phyloP scores from a whole-genome alignment of 768 basidiomycete species.

The Rhodotorula sphaerocarpa region DNA sequence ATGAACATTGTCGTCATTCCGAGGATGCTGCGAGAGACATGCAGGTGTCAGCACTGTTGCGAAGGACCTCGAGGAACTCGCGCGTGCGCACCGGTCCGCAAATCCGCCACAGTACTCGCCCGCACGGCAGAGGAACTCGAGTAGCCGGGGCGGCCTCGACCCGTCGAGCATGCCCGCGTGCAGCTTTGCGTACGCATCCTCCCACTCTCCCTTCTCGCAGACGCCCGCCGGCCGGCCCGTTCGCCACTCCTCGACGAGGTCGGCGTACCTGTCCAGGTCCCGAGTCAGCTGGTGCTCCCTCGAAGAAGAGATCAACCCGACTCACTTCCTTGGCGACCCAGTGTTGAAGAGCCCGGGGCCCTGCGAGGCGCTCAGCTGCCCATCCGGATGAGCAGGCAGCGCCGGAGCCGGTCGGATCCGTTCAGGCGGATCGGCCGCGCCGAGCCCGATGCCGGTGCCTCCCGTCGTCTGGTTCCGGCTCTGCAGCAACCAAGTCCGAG shows the following conservation, averaged over 20 bases:
- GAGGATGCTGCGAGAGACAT: not conserved
- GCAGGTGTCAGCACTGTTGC: not conserved
- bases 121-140: slow-evolving; percentile 15
- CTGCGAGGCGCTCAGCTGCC: not conserved
- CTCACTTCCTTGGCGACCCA: slow-evolving; percentile 12
- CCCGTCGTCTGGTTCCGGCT: not conserved
- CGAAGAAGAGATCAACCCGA: not conserved
- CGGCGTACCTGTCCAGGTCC: slow-evolving; percentile 26
- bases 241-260: slow-evolving; percentile 24
- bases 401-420: not conserved
- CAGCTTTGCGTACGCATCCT: slow-evolving; percentile 16
- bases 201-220: slow-evolving; percentile 28
- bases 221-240: slow-evolving; percentile 9
- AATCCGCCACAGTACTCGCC: slow-evolving; percentile 20
- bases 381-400: not conserved
- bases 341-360: slow-evolving; percentile 4
- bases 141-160: not conserved
- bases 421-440: slow-evolving; percentile 8
- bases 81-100: slow-evolving; percentile 16
- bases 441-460: slow-evolving; percentile 19
- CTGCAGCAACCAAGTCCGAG: slow-evolving; percentile 3
- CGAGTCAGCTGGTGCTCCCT: no score
- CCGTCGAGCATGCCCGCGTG: slow-evolving; percentile 21
- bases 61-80: fast-evolving
- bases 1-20: slow-evolving; percentile 16